Evolutionary conservation across 225 moss, liverwort and hornwort species (phyloP).

Genomic region (Pleurozium schreberi): DNA sequence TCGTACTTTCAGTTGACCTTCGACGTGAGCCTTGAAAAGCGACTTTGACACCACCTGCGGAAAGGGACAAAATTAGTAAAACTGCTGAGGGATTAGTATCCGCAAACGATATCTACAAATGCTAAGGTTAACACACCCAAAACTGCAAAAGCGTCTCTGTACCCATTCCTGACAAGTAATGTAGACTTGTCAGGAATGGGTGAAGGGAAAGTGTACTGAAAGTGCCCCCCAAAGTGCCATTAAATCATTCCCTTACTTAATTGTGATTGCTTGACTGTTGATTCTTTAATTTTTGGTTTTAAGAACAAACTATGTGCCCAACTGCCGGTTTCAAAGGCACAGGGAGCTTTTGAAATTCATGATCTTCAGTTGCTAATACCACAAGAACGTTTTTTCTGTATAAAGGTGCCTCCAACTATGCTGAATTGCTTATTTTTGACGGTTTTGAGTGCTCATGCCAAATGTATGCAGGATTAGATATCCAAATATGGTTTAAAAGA

Average conservation of each 20-base stretch:
- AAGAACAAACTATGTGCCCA: background rate
- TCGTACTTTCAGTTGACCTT: slow-evolving; percentile 81
- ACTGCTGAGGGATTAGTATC: background rate
- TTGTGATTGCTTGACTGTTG: background rate
- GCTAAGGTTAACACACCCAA: background rate
- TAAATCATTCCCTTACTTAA: background rate
- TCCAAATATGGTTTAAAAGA: background rate
- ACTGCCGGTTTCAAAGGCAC: background rate
- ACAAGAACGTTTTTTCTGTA: background rate
- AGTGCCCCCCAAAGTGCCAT: background rate
- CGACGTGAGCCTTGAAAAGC: slow-evolving; percentile 86
- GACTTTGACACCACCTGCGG: slow-evolving; percentile 80
- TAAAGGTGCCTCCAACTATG: background rate
- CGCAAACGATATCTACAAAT: background rate
- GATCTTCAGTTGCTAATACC: background rate
- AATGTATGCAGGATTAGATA: background rate
- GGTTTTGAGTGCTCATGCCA: background rate
- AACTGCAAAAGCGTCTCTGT: background rate
- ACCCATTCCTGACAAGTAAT: background rate
- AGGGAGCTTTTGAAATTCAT: background rate
- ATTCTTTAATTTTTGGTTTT: too few species aligned
- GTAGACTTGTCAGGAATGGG: background rate
- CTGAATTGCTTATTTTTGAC: background rate
- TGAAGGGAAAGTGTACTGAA: background rate
- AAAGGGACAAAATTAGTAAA: background rate